Evolutionary conservation across 2,329 filamentous ascomycete species (phyloP).

Genomic region (Fusarium brachygibbosum): DNA sequence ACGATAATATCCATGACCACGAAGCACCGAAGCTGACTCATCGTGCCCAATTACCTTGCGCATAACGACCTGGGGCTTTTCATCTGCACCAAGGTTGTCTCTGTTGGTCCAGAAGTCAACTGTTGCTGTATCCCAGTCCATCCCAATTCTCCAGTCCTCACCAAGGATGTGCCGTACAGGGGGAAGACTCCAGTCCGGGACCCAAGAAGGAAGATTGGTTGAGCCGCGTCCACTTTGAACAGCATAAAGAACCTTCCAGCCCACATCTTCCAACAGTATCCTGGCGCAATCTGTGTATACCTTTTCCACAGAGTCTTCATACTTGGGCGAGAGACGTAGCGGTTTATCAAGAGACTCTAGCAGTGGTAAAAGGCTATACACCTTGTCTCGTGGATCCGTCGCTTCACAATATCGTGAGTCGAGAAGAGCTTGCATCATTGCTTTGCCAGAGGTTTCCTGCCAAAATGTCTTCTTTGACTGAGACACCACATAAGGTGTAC

Average conservation of each 20-base stretch:
- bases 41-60: accelerated
- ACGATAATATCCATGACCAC: background rate
- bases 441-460: no score
- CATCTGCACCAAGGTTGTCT: accelerated
- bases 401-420: background rate
- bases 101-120: background rate
- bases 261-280: background rate
- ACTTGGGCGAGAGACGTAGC: background rate
- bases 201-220: background rate
- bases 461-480: no score
- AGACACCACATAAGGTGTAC: no score
- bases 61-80: background rate
- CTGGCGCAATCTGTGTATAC: background rate
- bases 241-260: background rate
- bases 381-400: background rate
- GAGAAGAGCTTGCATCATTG: background rate
- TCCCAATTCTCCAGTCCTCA: background rate
- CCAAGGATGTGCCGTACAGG: background rate
- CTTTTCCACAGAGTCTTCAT: background rate
- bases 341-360: accelerated
- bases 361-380: background rate
- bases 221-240: background rate
- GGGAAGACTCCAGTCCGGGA: background rate
- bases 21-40: background rate
- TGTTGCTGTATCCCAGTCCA: background rate